Conservation (phyloP, 306 rosid genomes). For the Notholithocarpus densiflorus region DNA sequence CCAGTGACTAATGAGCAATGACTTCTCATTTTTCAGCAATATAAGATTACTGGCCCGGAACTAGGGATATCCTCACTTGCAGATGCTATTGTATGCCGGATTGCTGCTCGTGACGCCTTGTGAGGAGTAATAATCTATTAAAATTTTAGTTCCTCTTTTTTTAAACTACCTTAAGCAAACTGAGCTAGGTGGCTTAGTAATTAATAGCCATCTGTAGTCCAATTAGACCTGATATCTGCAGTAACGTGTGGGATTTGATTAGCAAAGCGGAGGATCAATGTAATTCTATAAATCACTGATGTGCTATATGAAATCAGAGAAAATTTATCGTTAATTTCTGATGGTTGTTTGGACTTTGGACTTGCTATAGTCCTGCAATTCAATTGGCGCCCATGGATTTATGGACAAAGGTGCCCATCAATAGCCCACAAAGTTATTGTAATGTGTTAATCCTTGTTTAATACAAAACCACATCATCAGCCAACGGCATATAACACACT, state of each 20-base stretch:
- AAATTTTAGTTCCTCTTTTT: background rate
- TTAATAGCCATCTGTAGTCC: background rate
- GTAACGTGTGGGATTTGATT: no score
- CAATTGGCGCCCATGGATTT: no score
- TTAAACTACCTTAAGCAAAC: background rate
- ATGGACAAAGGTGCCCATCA: background rate
- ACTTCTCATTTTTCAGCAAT: slow-evolving; percentile 58
- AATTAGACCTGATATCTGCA: background rate
- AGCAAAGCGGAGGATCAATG: no score
- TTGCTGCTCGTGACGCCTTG: slow-evolving; percentile 77
- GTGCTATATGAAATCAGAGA: no score
- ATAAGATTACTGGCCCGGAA: slow-evolving; percentile 64
- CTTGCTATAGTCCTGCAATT: no score
- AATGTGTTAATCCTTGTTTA: background rate
- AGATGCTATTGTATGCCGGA: slow-evolving; percentile 75
- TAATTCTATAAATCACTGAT: no score
- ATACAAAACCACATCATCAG: background rate
- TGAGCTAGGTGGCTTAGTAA: background rate
- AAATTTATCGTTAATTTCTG: no score
- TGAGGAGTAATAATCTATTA: slow-evolving; percentile 27
- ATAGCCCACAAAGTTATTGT: background rate
- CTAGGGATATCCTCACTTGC: slow-evolving; percentile 72
- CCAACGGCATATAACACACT: no score
- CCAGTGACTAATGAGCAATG: slow-evolving; percentile 6
- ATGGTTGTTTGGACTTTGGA: no score